phyloP scores from a whole-genome alignment of 768 basidiomycete species.

The Boletus huronensis region DNA sequence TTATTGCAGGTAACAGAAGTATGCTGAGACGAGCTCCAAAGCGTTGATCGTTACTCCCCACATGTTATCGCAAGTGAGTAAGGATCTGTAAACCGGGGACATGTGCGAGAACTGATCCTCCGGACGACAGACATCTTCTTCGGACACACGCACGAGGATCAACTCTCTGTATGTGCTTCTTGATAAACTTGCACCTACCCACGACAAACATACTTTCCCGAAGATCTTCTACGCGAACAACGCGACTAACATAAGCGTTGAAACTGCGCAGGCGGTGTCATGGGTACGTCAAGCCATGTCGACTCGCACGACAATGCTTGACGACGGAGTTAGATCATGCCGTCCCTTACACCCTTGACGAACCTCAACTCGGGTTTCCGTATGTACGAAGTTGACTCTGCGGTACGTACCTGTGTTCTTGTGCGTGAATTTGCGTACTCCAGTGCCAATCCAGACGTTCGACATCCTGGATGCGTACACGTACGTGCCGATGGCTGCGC shows the following conservation, averaged over 20 bases:
- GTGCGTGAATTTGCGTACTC: not conserved
- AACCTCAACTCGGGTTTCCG: conserved; percentile 74
- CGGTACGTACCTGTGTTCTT: conserved; percentile 12
- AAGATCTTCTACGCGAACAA: conserved; percentile 74
- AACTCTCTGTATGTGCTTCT: conserved; percentile 45
- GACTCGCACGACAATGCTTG: not conserved
- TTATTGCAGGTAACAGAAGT: not conserved
- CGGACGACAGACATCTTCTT: conserved; percentile 54
- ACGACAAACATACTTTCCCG: not conserved
- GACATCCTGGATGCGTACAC: conserved; percentile 73
- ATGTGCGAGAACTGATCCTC: not conserved
- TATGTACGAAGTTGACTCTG: conserved; percentile 39
- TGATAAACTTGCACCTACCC: not conserved
- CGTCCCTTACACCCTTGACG: conserved; percentile 62
- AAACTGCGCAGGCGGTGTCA: conserved; percentile 48
- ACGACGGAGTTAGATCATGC: conserved; percentile 28
- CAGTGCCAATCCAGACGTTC: conserved; percentile 48
- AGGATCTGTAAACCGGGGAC: not conserved
- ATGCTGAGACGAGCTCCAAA: conserved; percentile 10
- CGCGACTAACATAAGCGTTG: conserved; percentile 51
- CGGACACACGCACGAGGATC: conserved; percentile 73
- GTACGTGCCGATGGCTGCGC: conserved; percentile 35
- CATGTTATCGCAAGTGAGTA: conserved; percentile 44
- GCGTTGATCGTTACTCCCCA: conserved; percentile 45
- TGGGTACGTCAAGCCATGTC: conserved; percentile 36